Percentiles rank a stretch among this genome's conserved stretches.
These are phyloP conservation scores for Trichocladium uniseriatum DNA, from an alignment of 495 filamentous ascomycete genomes.

Conservation along the genomic window DNA sequence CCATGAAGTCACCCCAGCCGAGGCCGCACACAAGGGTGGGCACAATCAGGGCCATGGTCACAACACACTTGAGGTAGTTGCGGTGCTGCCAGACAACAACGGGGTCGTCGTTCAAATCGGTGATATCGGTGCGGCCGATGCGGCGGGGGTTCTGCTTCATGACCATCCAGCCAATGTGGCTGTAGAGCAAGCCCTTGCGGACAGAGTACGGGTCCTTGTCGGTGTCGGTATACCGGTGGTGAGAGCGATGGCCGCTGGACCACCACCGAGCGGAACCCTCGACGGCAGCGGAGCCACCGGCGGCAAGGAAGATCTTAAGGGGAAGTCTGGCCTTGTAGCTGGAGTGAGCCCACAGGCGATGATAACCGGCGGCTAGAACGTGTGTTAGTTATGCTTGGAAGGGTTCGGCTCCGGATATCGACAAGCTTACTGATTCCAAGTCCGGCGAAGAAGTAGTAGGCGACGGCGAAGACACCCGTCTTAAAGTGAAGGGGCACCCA, in stretches of 20 bases:
- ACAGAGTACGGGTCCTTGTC: slow-evolving; percentile 99
- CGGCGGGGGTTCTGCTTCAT: slow-evolving; percentile 92
- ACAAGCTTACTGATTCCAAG: slow-evolving; percentile 66
- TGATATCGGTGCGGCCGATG: slow-evolving; percentile 92
- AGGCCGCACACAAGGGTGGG: slow-evolving; percentile 78
- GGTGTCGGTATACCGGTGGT: slow-evolving; percentile 98
- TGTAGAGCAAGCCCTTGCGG: slow-evolving; percentile 90
- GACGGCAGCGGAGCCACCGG: slow-evolving; percentile 86
- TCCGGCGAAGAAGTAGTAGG: slow-evolving; percentile 89
- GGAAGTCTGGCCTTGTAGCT: slow-evolving; percentile 86
- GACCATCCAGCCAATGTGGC: slow-evolving; percentile 89
- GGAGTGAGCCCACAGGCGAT: slow-evolving; percentile 89
- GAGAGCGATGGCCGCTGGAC: slow-evolving; percentile 90
- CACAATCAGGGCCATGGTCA: slow-evolving; percentile 79
- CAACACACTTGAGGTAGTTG: slow-evolving; percentile 82
- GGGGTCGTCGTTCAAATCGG: slow-evolving; percentile 88
- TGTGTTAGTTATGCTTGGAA: slow-evolving; percentile 12
- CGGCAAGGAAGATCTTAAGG: slow-evolving; percentile 86
- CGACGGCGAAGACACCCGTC: slow-evolving; percentile 71
- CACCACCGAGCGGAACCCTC: slow-evolving; percentile 97
- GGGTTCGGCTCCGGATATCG: neutral
- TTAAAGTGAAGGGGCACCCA: slow-evolving; percentile 71
- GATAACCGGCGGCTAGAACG: slow-evolving; percentile 52
- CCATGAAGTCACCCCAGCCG: slow-evolving; percentile 81
- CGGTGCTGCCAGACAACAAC: slow-evolving; percentile 93